Base-by-base conservation (phyloP, 805 yeast species). In the Candida methanosorbosa region DNA sequence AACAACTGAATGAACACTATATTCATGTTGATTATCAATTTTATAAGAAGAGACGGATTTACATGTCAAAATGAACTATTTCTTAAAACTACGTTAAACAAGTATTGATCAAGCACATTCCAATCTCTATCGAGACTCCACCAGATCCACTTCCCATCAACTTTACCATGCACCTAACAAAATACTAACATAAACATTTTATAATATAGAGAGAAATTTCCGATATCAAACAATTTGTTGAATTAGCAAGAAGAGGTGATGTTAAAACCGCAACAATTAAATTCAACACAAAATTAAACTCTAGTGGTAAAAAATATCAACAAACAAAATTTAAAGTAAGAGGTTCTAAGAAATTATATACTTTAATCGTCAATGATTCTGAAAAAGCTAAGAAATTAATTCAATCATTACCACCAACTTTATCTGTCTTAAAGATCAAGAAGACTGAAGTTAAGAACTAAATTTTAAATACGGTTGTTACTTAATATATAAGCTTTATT, bases 301-400 rank as follows among this genome's bases (percentile, higher is more conserved):
- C 81, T 54, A 70, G 71, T 66, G 94, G 92, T 68, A 81, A 81
- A 75, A 71, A 72, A 53, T 74, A 75, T 79, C 81, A 82, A 72
- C 92, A 83, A 72, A 87, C 96, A 75, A 92, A 92, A 74, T 92
- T 92, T 88, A 92, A 92, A 84, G 85, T 92, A 62, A 87, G 97
- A 79, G 96, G 97, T 68, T 61, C 95, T 49, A 86, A 75, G 68
- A 68, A 83, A 76, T 79, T 86, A 63, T 92, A 92, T 84, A 92
- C 98, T 56, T 76, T 90, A 69, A 83, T 83, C 55, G 90, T 92
- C 61, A 78, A 82, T 74, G 97, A 92, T 68, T 82, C 86, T 61
- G 81, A 85, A 68, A 88, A 87, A 79, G 97, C 97, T 60, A 79
- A 84, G 81, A 92, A 92, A 78, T 78, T 92, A 72, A 80, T 84